These are phyloP conservation scores for Penicillium sp. DNA, from an alignment of 2,329 filamentous ascomycete species.

Conservation along the genomic window DNA sequence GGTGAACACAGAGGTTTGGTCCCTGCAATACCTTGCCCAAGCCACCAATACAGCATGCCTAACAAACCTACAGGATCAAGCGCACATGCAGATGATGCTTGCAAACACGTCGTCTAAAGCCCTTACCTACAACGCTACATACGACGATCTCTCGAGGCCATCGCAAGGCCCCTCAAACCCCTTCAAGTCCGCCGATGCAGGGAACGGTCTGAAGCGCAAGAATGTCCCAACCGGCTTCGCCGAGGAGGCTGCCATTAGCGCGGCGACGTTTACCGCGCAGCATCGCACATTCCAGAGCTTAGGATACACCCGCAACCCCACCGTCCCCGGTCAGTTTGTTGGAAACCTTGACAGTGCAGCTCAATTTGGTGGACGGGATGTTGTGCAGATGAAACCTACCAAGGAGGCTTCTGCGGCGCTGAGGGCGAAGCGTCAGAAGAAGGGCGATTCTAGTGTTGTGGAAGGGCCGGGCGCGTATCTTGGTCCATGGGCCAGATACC, in stretches of 20 bases:
- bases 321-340: constrained; percentile 48
- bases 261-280: constrained; percentile 85
- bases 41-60: constrained; percentile 32
- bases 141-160: constrained; percentile 71
- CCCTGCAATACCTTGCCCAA: constrained; percentile 28
- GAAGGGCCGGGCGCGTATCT: constrained; percentile 89
- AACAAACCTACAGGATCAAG: constrained; percentile 52
- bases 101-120: constrained; percentile 56
- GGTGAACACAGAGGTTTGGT: constrained; percentile 63
- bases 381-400: constrained; percentile 58
- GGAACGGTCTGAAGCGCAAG: constrained; percentile 70
- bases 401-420: constrained; percentile 75
- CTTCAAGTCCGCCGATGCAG: constrained; percentile 65
- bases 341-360: constrained; percentile 54
- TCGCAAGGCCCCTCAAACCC: constrained; percentile 74
- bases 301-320: constrained; percentile 58
- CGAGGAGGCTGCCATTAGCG: constrained; percentile 85
- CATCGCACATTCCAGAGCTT: constrained; percentile 79
- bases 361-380: constrained; percentile 56
- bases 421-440: constrained; percentile 78
- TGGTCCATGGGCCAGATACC: constrained; percentile 91
- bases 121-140: constrained; percentile 64
- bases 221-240: constrained; percentile 85
- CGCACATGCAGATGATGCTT: constrained; percentile 56
- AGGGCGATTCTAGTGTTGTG: constrained; percentile 80